Evolutionary conservation across 2,329 filamentous ascomycete genomes (phyloP), one percentile per base, ranked within the genome.

Genomic region (Ceratocystis destructans): DNA sequence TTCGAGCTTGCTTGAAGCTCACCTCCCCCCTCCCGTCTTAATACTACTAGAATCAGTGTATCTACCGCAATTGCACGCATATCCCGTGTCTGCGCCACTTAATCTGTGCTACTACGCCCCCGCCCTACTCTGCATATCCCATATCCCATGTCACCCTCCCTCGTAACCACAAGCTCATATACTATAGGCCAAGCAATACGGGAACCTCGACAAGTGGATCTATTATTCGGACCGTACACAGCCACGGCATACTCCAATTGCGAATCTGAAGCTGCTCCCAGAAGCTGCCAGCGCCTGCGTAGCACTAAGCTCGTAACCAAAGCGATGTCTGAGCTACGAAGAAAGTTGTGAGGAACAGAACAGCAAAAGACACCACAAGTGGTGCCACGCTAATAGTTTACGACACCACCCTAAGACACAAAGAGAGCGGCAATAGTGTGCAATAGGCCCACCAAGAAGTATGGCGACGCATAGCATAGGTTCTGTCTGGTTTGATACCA

Each of bases 211-310:
- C 88, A 70, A 96, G 75, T 2, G 91, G 91, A 0, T 90, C 90
- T 0, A 71, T 88, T 93, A 50, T 87, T 77, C 0, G 87, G 81
- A 0, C 90, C 91, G 75, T 88, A 96, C 0, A 87, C 87, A 0
- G 90, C 87, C 2, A 96, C 86, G 0, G 89, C 89, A 25, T 0
- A 96, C 90, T 0, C 90, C 90, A 75, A 96, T 96, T 0, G 91
- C 90, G 28, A 96, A 77, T 77, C 96, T 91, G 72, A 96, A 96
- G 73, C 96, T 96, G 73, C 96, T 96, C 73, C 90, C 96, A 0
- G 89, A 88, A 0, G 90, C 92, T 0, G 89, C 95, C 71, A 96
- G 94, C 72, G 88, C 91, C 75, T 95, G 90, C 1, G 90, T 93
- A 10, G 82, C 80, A 1, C 82, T 81, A 0, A 91, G 73, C 45